Base-by-base conservation (phyloP, 768 basidiomycete species). In the Lentinula sp. region DNA sequence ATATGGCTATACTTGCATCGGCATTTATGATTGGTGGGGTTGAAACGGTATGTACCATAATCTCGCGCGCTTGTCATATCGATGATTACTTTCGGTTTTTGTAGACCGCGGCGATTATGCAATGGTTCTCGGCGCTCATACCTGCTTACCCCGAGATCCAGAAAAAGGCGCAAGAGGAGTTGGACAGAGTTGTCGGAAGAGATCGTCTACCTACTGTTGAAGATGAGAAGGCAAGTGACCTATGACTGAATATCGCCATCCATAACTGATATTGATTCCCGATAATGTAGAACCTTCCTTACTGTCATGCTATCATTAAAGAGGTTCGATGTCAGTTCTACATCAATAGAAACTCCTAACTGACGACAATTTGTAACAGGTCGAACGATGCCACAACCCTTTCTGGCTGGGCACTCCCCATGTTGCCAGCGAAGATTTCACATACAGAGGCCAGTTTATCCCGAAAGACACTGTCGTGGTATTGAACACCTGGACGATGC, bases 111-210 rank as follows among this genome's bases (percentile, higher is more conserved):
- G 68, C 69, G 4, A 68, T 74, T 40, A 70, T 74, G 31, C 66
- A 70, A 59, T 75, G 75, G 74, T 73, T 74, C 64, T 43, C 73
- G 13, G 65, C 71, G 2, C 64, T 71, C 6, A 69, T 72, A 64
- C 65, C 69, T 23, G 63, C 67, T 11, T 62, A 71, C 61, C 76
- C 75, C 0, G 65, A 71, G 3, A 65, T 71, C 6, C 71, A 73
- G 46, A 60, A 52, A 2, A 67, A 65, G 39, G 75, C 74, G 8
- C 73, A 73, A 4, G 70, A 64, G n/a, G 76, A 78, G 58, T 62
- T 78, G 5, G 75, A 78, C 61, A 62, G 65, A 4, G 72, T 75
- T 21, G 62, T 76, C 7, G 75, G 76, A 11, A 43, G 61, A 10
- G 65, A 73, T n/a, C 64, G 72, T 5, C 60, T 74, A 34, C 71